Base-by-base conservation (phyloP, 495 filamentous ascomycete genomes). In the Cercophora samala region DNA sequence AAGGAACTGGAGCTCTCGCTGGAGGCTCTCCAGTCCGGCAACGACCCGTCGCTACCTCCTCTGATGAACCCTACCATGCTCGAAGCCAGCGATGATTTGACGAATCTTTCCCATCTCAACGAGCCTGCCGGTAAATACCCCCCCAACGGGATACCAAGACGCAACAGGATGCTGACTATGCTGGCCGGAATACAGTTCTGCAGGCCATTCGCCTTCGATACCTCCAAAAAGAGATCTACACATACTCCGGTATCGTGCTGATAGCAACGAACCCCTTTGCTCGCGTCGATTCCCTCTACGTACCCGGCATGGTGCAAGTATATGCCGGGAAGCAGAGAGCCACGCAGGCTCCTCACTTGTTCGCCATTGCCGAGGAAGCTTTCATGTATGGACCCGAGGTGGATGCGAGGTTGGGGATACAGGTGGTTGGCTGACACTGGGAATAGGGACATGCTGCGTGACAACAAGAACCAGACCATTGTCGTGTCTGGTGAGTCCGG, bases 241-340 rank as follows among this genome's bases (percentile, higher is more conserved):
- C 95, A 74, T 99, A 99, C 82, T 96, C 91, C 78, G 95, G 95
- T 72, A 99, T 99, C 75, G 95, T 99, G 64, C 81, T 99, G 70
- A 99, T 99, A 78, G 95, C 95, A 63, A 97, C 95, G 58, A 99
- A 99, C 81, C 95, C 95, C 9, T 99, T 99, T 72, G 95, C 96
- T 58, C 85, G 95, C 60, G 96, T 99, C 68, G 95, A 99, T 75
- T 98, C 95, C 32, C 87, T 99, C 68, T 99, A 99, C 80, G 95
- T 98, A 56, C 95, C 95, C 21, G 96, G 96, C 55, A 98, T 99
- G 93, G 93, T 99, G 9, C 95, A 99, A 78, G 93, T 97, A 19
- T 99, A 99, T 81, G 95, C 95, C 62, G 95, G 95, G 68, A 99
- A 96, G 79, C 94, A 97, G 77, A 88, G 94, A 70, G 91, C 93